Evolutionary conservation across 169 alveolate species (phyloP).

Genomic region (Cryptosporidium felis): DNA sequence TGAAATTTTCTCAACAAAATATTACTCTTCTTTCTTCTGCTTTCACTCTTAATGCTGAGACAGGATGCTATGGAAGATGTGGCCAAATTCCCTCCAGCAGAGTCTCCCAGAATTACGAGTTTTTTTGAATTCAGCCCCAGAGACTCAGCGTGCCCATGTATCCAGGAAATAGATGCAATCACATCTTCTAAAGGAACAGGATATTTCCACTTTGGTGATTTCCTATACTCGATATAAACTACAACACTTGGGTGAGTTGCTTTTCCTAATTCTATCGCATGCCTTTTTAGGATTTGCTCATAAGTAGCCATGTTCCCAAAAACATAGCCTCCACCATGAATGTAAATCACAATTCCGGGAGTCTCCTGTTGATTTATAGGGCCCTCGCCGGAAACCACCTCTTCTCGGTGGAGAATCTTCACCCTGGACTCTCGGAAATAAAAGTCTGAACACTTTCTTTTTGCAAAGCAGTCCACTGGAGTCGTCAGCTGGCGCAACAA

Average conservation of each 20-base stretch:
- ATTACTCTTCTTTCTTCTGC: background rate
- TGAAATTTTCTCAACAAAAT: background rate
- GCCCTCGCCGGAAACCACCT: background rate
- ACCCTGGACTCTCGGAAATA: slow-evolving; percentile 27
- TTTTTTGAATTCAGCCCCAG: slow-evolving; percentile 37
- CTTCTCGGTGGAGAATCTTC: background rate
- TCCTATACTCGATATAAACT: slow-evolving; percentile 47
- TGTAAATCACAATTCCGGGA: slow-evolving; percentile 27
- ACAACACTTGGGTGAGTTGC: slow-evolving; percentile 12
- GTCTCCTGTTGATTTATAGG: background rate
- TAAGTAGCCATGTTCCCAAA: slow-evolving; percentile 29
- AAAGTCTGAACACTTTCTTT: background rate
- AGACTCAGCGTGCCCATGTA: slow-evolving; percentile 14
- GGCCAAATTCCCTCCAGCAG: slow-evolving; percentile 64
- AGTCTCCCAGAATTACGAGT: slow-evolving; percentile 45
- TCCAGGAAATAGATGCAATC: slow-evolving; percentile 37
- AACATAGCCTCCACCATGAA: slow-evolving; percentile 65
- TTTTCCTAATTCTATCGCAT: slow-evolving; percentile 41
- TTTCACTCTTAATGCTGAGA: background rate
- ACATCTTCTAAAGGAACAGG: slow-evolving; percentile 61
- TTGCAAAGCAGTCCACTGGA: slow-evolving; percentile 1
- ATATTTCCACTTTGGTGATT: slow-evolving; percentile 64
- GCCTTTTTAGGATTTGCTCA: background rate
- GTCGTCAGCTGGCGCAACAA: background rate
- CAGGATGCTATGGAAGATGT: slow-evolving; percentile 53